Evolutionary conservation across 305 asterid genomes (phyloP), one percentile per base, ranked within the genome.

Genomic region (Rubia balearica): DNA sequence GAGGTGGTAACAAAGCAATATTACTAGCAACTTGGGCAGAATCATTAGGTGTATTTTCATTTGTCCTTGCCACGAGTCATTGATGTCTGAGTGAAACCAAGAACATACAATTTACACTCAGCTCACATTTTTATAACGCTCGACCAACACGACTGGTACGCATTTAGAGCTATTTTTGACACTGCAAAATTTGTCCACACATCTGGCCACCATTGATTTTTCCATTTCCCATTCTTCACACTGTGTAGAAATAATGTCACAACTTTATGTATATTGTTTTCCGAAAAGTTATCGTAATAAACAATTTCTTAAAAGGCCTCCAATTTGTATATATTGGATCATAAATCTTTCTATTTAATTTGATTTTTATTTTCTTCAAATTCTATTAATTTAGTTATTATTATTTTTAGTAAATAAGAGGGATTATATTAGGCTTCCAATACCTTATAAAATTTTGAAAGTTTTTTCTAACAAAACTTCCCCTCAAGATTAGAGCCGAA

Each of bases 111-210:
- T 90, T 90, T 0, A 88, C 86, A 62, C 85, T 83, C 19, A 84
- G 24, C 6, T 81, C 84, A 13, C 38, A 30, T 0, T 73, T 77
- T 8, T 71, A 69, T 68, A 80, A 27, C 84, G 84, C 38, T 75
- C 78, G 14, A 95, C 87, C 74, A 90, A 55, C 13, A 90, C 56
- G 56, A 73, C 80, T 3, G 96, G 62, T 88, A 86, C 30, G 95
- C 86, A 81, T 88, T 88, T 0, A 90, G 78, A 8, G 89, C 95
- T 75, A 90, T 74, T 68, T 90, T 90, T 41, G 96, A 90, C 22
- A 88, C 87, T 17, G 96, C 83, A 74, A 88, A 88, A 51, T 90
- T 95, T 5, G 92, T 86, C 95, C 95, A 88, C 3, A 85, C 75
- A 65, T 79, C 69, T 4, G 96, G 95, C 96, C 96, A 90, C 12